These are phyloP conservation scores for Periconia sp. DNA, from an alignment of 2,329 filamentous ascomycete genomes.

Conservation along the genomic window DNA sequence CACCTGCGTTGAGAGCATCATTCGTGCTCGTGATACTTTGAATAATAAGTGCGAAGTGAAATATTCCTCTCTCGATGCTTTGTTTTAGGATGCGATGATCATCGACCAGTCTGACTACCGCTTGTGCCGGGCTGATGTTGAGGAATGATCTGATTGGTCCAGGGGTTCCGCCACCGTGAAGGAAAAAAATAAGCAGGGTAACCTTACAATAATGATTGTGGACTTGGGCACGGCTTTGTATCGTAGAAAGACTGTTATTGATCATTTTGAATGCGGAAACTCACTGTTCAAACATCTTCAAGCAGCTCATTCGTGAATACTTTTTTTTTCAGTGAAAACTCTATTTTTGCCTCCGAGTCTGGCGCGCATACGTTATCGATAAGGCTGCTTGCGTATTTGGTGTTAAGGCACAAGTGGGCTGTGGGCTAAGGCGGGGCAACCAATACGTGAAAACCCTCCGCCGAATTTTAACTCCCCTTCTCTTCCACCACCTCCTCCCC, in stretches of 20 bases:
- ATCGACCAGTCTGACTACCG: background rate
- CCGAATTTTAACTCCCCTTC: slow-evolving; percentile 26
- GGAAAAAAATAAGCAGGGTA: background rate
- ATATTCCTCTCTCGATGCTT: no score
- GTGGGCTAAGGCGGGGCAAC: background rate
- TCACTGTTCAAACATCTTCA: no score
- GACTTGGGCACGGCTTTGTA: background rate
- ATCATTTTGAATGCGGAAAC: background rate
- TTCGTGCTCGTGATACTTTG: no score
- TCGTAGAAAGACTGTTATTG: background rate
- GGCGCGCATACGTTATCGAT: background rate
- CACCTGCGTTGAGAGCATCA: no score
- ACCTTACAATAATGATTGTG: no score
- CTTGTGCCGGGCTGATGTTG: background rate
- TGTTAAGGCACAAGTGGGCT: background rate
- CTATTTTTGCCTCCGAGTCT: background rate
- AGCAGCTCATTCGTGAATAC: background rate
- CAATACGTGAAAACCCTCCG: background rate
- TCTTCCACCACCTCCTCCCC: slow-evolving; percentile 18
- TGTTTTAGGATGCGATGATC: no score
- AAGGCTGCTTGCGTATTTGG: background rate
- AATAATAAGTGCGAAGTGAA: no score
- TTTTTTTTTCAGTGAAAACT: background rate
- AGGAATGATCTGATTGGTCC: background rate
- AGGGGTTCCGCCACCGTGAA: background rate